Conservation (phyloP, 495 filamentous ascomycete genomes). For the Neurospora sp. region DNA sequence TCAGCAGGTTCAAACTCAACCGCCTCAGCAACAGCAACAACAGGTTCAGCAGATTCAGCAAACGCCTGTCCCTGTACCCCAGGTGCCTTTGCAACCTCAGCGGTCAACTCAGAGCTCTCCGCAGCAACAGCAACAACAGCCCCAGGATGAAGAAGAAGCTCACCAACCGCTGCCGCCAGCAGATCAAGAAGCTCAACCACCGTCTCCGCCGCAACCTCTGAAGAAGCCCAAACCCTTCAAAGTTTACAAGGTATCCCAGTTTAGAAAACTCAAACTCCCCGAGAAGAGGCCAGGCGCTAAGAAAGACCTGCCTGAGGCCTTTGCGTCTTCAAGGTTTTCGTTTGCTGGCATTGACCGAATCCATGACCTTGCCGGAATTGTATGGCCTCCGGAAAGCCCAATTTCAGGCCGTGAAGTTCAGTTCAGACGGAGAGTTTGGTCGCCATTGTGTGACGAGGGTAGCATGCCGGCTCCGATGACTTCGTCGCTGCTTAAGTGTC, state of each 20-base stretch:
- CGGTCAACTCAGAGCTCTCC: neutral
- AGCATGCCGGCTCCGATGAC: constrained; percentile 18
- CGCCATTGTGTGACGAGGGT: constrained; percentile 14
- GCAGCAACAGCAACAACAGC: constrained; percentile 6
- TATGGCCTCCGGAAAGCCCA: constrained; percentile 28
- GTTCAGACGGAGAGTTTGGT: constrained; percentile 20
- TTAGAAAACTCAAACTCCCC: neutral
- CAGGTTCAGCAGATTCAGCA: neutral
- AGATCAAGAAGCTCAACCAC: neutral
- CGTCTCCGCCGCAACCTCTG: neutral
- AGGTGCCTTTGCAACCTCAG: neutral
- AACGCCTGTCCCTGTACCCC: neutral
- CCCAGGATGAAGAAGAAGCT: constrained; percentile 5
- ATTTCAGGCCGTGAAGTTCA: constrained; percentile 26
- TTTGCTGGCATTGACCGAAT: neutral
- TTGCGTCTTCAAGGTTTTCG: neutral
- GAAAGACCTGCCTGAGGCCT: neutral
- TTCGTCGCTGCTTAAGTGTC: constrained; percentile 17
- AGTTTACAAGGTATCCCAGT: neutral
- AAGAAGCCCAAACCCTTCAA: neutral
- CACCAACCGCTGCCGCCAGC: neutral
- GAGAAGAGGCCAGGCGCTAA: neutral
- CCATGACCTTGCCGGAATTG: constrained; percentile 23
- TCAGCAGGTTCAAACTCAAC: neutral
- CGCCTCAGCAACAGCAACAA: neutral